Base-by-base conservation (phyloP, 2,329 filamentous ascomycete genomes). In the Colletotrichum magnum region DNA sequence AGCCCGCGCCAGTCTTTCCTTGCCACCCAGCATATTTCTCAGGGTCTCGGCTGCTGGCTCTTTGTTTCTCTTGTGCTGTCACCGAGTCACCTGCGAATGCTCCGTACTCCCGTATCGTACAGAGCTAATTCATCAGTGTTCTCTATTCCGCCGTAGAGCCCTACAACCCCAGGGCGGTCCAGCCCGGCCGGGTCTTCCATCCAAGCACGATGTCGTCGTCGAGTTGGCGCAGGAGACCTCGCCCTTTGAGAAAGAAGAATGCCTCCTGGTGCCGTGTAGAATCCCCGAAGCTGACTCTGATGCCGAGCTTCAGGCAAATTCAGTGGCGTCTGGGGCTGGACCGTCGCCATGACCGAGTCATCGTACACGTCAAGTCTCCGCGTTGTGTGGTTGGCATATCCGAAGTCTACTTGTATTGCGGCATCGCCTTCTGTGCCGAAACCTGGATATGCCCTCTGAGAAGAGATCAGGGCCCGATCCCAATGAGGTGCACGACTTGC, bases 241-340 rank as follows among this genome's bases (percentile, higher is more conserved):
- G 26, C 21, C 6, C 21, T 32, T 24, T 45, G 45, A 18, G 47
- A 26, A n/a, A 43, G 16, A 16, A 68, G 64, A 26, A 72, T 62
- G 15, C 73, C 65, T 21, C 66, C 71, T 43, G 85, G 84, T 12
- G 81, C 83, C 13, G 85, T 87, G 72, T 82, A 84, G 15, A 82
- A 77, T 12, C 81, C 81, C 15, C 77, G 75, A 41, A 83, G 76
- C 39, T 80, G 81, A 62, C 84, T 84, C 58, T 77, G 81, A 70
- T 86, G 85, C 12, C 83, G 81, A 56, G 82, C 79, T 74, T 86
- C 85, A 1, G 85, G 84, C n/a, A 87, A 73, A 63, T 86, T 81
- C 52, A 79, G 78, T 24, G 86, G 85, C 12, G 86, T 87, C 72
- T 85, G 84, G n/a, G 85, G 85, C 70, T 87, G 86, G 10, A 75